phyloP scores from a whole-genome alignment of 1,139 yeast species.

The Saccharomyces hybrid region DNA sequence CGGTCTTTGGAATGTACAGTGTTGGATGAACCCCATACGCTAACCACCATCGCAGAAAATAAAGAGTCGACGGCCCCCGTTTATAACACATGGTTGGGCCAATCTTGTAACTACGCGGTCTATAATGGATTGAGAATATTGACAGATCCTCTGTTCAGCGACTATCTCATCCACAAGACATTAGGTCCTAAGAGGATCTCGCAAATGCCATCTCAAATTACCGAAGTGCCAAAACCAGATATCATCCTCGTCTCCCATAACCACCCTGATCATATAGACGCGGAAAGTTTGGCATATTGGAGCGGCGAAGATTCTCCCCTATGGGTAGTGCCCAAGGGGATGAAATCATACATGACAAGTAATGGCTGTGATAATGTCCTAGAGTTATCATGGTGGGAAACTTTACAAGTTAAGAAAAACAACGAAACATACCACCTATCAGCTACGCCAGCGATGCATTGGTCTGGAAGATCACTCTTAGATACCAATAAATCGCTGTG shows the following conservation, averaged over 20 bases:
- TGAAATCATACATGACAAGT: slow-evolving; percentile 50
- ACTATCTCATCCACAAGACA: slow-evolving; percentile 52
- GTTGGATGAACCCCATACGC: not conserved
- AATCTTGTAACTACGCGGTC: slow-evolving; percentile 74
- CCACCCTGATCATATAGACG: slow-evolving; percentile 90
- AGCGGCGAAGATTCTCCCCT: slow-evolving; percentile 36
- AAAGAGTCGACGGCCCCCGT: slow-evolving; percentile 14
- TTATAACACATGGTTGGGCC: slow-evolving; percentile 83
- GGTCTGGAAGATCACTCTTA: slow-evolving; percentile 78
- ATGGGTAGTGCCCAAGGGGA: slow-evolving; percentile 87
- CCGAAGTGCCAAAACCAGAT: slow-evolving; percentile 60
- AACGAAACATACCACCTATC: slow-evolving; percentile 62
- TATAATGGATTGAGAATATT: slow-evolving; percentile 64
- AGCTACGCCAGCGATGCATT: slow-evolving; percentile 95
- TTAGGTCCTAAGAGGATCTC: slow-evolving; percentile 80
- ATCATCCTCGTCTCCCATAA: slow-evolving; percentile 81
- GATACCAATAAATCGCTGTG: slow-evolving; percentile 79
- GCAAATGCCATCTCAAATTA: slow-evolving; percentile 58
- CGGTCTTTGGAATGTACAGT: slow-evolving; percentile 5
- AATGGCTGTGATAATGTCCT: slow-evolving; percentile 42
- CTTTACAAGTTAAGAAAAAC: slow-evolving; percentile 38
- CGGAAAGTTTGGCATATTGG: slow-evolving; percentile 49
- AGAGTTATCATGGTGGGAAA: slow-evolving; percentile 94
- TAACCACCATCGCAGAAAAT: slow-evolving; percentile 3
- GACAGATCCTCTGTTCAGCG: slow-evolving; percentile 79